Evolutionary conservation across 495 filamentous ascomycete genomes (phyloP).

Genomic region (Darksidea phi): DNA sequence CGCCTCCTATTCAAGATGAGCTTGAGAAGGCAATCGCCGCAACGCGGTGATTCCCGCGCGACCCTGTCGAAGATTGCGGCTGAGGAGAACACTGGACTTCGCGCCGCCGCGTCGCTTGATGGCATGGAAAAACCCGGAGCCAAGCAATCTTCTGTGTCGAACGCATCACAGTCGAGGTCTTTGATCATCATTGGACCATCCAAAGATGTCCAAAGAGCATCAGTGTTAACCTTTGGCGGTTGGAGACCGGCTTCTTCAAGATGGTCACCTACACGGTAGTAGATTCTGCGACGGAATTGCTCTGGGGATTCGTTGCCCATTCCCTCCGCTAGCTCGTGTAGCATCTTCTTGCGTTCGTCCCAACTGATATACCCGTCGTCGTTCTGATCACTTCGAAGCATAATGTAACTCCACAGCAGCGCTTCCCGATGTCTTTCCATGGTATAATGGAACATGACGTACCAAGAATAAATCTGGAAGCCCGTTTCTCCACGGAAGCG

Average conservation of each 20-base stretch:
- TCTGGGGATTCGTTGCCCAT: conserved; percentile 40
- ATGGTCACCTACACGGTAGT: conserved; percentile 41
- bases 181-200: conserved; percentile 47
- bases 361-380: conserved; percentile 46
- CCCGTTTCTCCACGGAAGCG: conserved; percentile 46
- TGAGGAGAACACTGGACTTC: conserved; percentile 43
- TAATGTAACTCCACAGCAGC: conserved; percentile 48
- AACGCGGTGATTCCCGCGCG: conserved; percentile 42
- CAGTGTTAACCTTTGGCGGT: conserved; percentile 45
- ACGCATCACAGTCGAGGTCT: conserved; percentile 44
- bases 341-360: conserved; percentile 42
- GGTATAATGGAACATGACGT: conserved; percentile 47
- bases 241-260: conserved; percentile 44
- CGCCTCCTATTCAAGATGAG: conserved; percentile 41
- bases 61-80: conserved; percentile 45
- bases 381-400: conserved; percentile 44
- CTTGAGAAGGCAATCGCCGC: conserved; percentile 48
- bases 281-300: conserved; percentile 40
- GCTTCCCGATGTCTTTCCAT: conserved; percentile 49
- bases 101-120: conserved; percentile 39
- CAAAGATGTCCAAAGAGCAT: conserved; percentile 47
- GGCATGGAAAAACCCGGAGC: conserved; percentile 45
- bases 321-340: conserved; percentile 42
- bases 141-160: conserved; percentile 46
- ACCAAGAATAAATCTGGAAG: conserved; percentile 50